A percentile compares a stretch with the other conserved stretches of the same genome.
These are phyloP conservation scores for Paraglomus occultum DNA, from an alignment of 192 early-diverging fungal genomes.

Conservation along the genomic window DNA sequence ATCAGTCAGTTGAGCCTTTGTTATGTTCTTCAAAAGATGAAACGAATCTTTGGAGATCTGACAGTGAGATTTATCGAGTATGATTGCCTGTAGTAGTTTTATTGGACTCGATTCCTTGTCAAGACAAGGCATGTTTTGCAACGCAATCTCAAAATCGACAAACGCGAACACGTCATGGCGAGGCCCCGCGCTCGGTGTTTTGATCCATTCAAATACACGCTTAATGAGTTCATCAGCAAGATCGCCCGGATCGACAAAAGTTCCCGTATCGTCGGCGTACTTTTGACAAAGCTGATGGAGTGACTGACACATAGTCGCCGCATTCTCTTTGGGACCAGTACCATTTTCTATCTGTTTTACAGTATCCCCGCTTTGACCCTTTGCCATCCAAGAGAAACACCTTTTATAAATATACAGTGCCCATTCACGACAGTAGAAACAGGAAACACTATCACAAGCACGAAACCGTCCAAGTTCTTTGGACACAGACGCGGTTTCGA, in stretches of 20 bases:
- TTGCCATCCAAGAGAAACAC: conserved; percentile 44
- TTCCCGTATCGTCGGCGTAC: conserved; percentile 29
- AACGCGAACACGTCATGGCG: conserved; percentile 48
- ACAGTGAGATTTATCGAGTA: conserved; percentile 63
- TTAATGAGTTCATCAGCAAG: conserved; percentile 39
- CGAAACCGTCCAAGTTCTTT: conserved; percentile 72
- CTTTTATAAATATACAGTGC: conserved; percentile 74
- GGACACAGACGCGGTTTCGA: conserved; percentile 58
- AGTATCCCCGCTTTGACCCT: conserved; percentile 20
- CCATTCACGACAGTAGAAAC: conserved; percentile 82
- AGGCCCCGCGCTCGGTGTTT: conserved; percentile 42
- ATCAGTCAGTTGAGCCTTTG: conserved; percentile 60
- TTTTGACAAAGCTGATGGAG: conserved; percentile 34
- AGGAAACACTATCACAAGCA: conserved; percentile 66
- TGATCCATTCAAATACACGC: conserved; percentile 43
- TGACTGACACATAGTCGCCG: conserved; percentile 37
- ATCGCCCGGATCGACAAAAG: conserved; percentile 28
- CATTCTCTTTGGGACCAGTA: conserved; percentile 39
- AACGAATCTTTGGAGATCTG: conserved; percentile 61
- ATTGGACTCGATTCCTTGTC: conserved; percentile 62
- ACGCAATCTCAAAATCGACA: conserved; percentile 50
- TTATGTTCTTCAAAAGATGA: conserved; percentile 66
- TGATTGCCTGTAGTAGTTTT: conserved; percentile 65
- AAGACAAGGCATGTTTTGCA: conserved; percentile 36
- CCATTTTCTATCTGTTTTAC: conserved; percentile 29